These are phyloP conservation scores for Dactylonectria estremocensis DNA, from an alignment of 2,329 filamentous ascomycete genomes.

Conservation along the genomic window DNA sequence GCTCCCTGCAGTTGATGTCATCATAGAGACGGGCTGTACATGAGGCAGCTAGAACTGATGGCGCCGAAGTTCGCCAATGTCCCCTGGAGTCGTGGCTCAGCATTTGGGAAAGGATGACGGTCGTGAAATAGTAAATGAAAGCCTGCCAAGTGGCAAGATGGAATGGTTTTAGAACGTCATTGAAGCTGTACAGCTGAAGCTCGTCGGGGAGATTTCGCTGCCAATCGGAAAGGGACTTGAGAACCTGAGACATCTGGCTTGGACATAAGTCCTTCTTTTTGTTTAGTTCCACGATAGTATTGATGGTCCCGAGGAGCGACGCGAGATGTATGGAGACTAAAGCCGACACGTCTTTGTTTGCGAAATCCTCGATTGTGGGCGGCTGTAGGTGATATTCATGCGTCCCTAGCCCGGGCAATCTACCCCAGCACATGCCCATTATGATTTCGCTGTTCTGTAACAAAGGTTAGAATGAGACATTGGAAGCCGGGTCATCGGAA, in stretches of 20 bases:
- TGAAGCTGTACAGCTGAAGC: not conserved
- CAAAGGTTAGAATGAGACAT: not conserved
- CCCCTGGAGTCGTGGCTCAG: not conserved
- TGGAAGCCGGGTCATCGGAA: no score
- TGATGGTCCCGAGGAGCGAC: not conserved
- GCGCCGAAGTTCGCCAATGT: not conserved
- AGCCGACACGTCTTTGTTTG: not conserved
- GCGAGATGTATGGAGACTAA: not conserved
- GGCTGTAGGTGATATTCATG: constrained; percentile 10
- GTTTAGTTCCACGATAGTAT: constrained; percentile 9
- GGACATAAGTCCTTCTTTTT: not conserved
- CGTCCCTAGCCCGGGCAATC: not conserved
- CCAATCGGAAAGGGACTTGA: constrained; percentile 12
- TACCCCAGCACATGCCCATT: constrained; percentile 23
- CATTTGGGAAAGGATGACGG: constrained; percentile 21
- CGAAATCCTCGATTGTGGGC: not conserved
- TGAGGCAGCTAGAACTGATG: constrained; percentile 8
- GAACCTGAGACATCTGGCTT: not conserved
- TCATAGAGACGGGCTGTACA: constrained; percentile 25
- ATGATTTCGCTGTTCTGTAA: constrained; percentile 8
- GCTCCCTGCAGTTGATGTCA: constrained; percentile 22
- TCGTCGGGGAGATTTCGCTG: constrained; percentile 9
- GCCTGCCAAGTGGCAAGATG: constrained; percentile 4
- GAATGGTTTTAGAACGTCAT: not conserved
- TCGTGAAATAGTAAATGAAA: constrained; percentile 15